Percentiles rank a stretch among this genome's conserved stretches.
These are phyloP conservation scores for Diutina pseudorugosa DNA, from an alignment of 1,139 yeast genomes.

Conservation along the genomic window DNA sequence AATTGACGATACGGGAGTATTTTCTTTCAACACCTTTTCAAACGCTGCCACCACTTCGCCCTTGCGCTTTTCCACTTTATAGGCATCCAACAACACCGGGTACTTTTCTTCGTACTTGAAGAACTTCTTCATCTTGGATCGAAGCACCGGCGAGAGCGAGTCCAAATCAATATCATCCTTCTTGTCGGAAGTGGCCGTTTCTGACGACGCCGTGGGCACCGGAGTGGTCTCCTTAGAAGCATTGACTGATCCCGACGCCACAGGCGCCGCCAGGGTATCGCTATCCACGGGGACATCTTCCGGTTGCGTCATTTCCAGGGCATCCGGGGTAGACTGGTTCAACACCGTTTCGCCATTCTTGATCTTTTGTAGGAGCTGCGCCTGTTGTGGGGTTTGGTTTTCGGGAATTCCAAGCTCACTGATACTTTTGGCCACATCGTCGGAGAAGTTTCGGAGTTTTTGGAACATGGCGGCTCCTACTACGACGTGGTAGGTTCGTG, in stretches of 20 bases:
- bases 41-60: conserved; percentile 49
- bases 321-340: not conserved
- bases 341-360: not conserved
- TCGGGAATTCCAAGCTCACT: conserved; percentile 4
- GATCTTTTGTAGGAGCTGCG: not conserved
- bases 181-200: not conserved
- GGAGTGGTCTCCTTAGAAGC: not conserved
- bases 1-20: conserved; percentile 70
- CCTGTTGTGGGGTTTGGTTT: not conserved
- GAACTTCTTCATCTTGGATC: conserved; percentile 60
- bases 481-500: not conserved
- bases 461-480: not conserved
- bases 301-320: not conserved
- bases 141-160: conserved; percentile 41
- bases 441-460: conserved; percentile 3
- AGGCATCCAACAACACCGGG: conserved; percentile 73
- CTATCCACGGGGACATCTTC: not conserved
- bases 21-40: conserved; percentile 62
- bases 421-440: conserved; percentile 4
- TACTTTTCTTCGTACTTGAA: conserved; percentile 83
- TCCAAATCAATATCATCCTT: conserved; percentile 18
- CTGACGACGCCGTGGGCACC: not conserved
- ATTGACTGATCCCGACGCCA: not conserved
- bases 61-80: conserved; percentile 66
- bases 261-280: not conserved